Conservation (phyloP, 805 yeast genomes). For the Starmerella asiatica region DNA sequence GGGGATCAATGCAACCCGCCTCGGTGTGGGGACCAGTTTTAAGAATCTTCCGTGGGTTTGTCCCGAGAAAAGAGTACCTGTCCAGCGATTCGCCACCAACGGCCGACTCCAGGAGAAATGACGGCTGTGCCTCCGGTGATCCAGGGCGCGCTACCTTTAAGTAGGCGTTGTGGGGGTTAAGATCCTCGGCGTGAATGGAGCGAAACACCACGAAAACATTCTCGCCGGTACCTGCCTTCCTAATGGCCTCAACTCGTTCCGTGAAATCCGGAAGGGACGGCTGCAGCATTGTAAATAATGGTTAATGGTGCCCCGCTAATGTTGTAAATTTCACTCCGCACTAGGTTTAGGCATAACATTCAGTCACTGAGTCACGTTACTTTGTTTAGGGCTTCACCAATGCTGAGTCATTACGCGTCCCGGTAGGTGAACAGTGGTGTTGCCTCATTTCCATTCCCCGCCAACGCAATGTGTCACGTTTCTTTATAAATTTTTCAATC, state of each 20-base stretch:
- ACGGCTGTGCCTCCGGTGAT: conserved; percentile 37
- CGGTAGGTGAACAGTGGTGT: too few relatives aligned
- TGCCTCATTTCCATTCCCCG: too few relatives aligned
- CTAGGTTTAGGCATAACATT: not conserved
- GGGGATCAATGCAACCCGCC: conserved; percentile 61
- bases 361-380: not conserved
- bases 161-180: conserved; percentile 86
- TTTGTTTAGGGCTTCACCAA: too few relatives aligned
- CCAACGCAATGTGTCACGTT: too few relatives aligned
- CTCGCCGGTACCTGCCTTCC: conserved; percentile 27
- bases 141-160: conserved; percentile 63
- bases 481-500: too few relatives aligned
- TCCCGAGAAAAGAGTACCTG: conserved; percentile 83
- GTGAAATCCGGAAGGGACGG: conserved; percentile 39
- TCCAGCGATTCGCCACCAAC: conserved; percentile 78
- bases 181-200: conserved; percentile 56
- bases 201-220: conserved; percentile 75
- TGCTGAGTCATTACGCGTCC: too few relatives aligned
- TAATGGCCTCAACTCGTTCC: conserved; percentile 27
- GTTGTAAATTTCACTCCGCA: not conserved
- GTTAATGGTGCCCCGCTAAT: not conserved
- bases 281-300: too few relatives aligned
- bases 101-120: conserved; percentile 82
- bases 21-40: conserved; percentile 62
- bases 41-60: conserved; percentile 67